phyloP scores from a whole-genome alignment of 768 basidiomycete genomes.

The Tulasnella sp. region DNA sequence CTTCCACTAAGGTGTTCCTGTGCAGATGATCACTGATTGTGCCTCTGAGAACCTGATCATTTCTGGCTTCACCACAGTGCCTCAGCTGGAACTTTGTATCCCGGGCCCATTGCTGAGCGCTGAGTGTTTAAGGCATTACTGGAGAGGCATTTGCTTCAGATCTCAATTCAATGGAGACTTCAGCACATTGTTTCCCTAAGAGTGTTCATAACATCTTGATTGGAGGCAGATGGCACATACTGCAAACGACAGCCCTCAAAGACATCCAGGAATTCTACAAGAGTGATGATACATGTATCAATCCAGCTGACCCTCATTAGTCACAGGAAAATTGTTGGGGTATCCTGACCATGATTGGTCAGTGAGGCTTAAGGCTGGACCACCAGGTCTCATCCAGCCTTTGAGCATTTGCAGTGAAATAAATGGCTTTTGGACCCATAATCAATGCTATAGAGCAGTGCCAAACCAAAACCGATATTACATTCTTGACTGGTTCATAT shows the following conservation, averaged over 20 bases:
- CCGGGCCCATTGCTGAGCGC: neutral
- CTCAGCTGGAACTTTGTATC: constrained; percentile 26
- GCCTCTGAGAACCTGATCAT: constrained; percentile 34
- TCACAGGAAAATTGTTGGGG: constrained; percentile 31
- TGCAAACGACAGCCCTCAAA: constrained; percentile 32
- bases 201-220: constrained; percentile 32
- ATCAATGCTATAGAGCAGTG: too few species aligned
- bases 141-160: constrained; percentile 28
- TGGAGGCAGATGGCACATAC: constrained; percentile 34
- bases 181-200: constrained; percentile 31
- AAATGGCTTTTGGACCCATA: too few species aligned
- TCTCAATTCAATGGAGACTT: constrained; percentile 24
- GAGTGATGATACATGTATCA: constrained; percentile 23
- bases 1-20: constrained; percentile 29
- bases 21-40: constrained; percentile 34
- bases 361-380: too few species aligned
- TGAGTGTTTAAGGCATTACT: neutral
- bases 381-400: too few species aligned
- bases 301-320: constrained; percentile 25
- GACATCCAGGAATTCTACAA: constrained; percentile 28
- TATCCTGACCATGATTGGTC: too few species aligned
- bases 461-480: too few species aligned
- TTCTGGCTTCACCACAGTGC: constrained; percentile 31
- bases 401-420: too few species aligned
- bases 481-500: too few species aligned